Evolutionary conservation across 306 rosid genomes (phyloP), one percentile per base, ranked within the genome.

Genomic region (Purshia tridentata): DNA sequence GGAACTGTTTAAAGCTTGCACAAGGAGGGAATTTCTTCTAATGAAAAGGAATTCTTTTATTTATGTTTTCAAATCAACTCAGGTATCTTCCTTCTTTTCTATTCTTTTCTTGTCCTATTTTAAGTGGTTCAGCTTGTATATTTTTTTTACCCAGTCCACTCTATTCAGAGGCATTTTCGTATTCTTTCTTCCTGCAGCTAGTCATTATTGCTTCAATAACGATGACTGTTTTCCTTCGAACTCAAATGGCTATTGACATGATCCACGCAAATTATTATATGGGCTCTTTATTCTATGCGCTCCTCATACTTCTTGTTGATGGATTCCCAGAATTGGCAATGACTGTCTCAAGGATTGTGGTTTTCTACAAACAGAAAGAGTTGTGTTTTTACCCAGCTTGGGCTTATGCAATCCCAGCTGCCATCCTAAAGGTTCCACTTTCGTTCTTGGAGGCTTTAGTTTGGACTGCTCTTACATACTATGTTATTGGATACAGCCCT

Each of bases 251-350:
- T 11, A 84, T 81, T 65, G 92, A 89, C 64, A 54, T 69, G 73
- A 23, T 54, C 57, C 78, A 92, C 48, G 83, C 88, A 40, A 88
- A 85, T 83, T 85, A 85, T 23, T 85, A 89, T 65, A 78, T 91
- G 83, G 95, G 97, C 14, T 76, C 95, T 66, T 46, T 91, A 83
- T 89, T 85, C 71, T 91, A 84, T 62, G 85, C 91, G 16, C 86
- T 91, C 41, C 53, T 87, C 51, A 86, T 92, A 60, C 88, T 91
- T 78, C 78, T 89, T 75, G 86, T 86, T 16, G 90, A 89, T 79
- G 97, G 97, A n/a, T 81, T 89, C 77, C 90, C 97, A 2, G 97
- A 91, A 84, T 71, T 91, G 69, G 60, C 85, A 72, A 67, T 91
- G 90, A 91, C 92, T 50, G 78, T 87, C 76, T 69, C 83, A 29